Evolutionary conservation across 1,284 basidiomycete species (phyloP).

Genomic region (Puccinia polysora): DNA sequence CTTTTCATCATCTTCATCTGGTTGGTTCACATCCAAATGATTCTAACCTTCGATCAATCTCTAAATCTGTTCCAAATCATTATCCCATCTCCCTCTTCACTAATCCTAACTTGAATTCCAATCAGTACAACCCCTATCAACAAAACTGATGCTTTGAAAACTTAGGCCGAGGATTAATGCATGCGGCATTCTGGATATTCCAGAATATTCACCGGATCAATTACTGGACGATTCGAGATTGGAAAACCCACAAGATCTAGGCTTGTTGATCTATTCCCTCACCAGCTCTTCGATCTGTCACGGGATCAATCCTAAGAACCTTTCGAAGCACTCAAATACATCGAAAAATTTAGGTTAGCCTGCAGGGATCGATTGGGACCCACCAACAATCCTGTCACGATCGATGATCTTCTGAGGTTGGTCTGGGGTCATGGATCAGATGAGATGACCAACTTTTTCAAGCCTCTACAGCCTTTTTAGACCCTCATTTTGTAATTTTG

Average conservation of each 20-base stretch:
- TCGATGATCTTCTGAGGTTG: conserved; percentile 74
- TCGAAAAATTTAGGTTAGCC: conserved; percentile 71
- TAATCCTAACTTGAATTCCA: too few relatives aligned
- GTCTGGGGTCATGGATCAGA: conserved; percentile 68
- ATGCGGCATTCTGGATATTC: conserved; percentile 77
- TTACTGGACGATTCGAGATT: conserved; percentile 63
- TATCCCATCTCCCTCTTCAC: too few relatives aligned
- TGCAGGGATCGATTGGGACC: conserved; percentile 73
- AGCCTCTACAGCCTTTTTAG: conserved; percentile 57
- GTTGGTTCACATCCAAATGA: too few relatives aligned
- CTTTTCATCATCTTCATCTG: too few relatives aligned
- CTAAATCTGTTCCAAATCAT: too few relatives aligned
- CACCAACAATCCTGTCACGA: conserved; percentile 59
- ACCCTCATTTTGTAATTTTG: conserved; percentile 29
- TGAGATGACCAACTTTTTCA: conserved; percentile 77
- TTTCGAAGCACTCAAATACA: conserved; percentile 71
- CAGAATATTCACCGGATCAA: conserved; percentile 67
- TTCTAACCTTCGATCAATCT: too few relatives aligned
- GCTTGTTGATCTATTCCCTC: conserved; percentile 74
- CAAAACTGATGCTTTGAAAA: not conserved
- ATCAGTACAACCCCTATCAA: conserved; percentile 44
- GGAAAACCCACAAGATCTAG: conserved; percentile 83
- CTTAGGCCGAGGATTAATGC: conserved; percentile 70
- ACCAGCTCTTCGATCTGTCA: conserved; percentile 55
- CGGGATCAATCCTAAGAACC: conserved; percentile 55